Base-by-base conservation (phyloP, 1,139 yeast species). In the Pichia cactophila region DNA sequence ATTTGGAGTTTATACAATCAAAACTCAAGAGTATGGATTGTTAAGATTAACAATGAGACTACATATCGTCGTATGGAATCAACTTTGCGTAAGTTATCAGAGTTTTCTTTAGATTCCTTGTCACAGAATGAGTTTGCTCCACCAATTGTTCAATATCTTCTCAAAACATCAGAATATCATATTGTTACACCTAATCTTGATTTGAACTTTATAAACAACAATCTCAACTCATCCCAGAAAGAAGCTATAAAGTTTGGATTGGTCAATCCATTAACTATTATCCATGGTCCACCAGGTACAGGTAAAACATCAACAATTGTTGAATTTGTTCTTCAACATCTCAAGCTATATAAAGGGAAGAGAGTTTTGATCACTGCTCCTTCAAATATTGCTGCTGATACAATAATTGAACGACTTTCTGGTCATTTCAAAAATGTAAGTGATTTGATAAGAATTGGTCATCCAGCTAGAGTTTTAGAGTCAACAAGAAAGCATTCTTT, bases 311-410 rank as follows among this genome's bases (percentile, higher is more conserved):
- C 83, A 54, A 90, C 97, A 0, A 60, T 92, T 9, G 80, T 90
- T n/a, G 97, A 92, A 60, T 69, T 87, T 11, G 83, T 89, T 40
- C 78, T 85, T 45, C 97, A 90, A 61, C 69, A 88, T 49, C 75
- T 83, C 0, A 71, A 70, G 16, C 69, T 69, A 14, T 63, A 64
- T 33, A 50, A 53, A 5, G 33, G 44, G 9, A 80, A 81, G 9
- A 71, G 92, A 47, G 83, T 92, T 0, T 70, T 92, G 41, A 94
- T 92, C 0, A 90, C 97, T 68, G 97, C 97, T 0, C 96, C 97
- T 0, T 90, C 97, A 0, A 92, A 92, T 62, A 83, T 89, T n/a
- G 82, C 97, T 0, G 96, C 89, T 0, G 97, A 92, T 65, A 92
- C 95, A 0, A 86, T 92, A 33, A 67, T 89, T 46, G 97, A 90